Percentiles rank a stretch among this genome's conserved stretches.
These are phyloP conservation scores for Kwoniella shivajii DNA, from an alignment of 1,284 basidiomycete genomes.

Conservation along the genomic window DNA sequence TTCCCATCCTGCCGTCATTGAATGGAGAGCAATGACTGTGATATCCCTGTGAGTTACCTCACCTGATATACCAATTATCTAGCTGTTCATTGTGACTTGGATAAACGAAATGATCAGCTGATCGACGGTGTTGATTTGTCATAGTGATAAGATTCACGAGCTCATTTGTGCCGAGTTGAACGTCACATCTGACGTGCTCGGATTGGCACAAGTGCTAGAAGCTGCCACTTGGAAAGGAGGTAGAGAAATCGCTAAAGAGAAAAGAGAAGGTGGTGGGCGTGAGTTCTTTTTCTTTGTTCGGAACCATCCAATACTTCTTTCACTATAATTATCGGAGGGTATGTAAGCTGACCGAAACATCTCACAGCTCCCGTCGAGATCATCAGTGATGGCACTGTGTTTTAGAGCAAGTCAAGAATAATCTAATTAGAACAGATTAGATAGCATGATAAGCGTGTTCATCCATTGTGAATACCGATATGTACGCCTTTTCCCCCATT, in stretches of 20 bases:
- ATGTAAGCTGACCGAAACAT: not conserved
- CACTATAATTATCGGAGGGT: not conserved
- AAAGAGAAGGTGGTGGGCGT: constrained; percentile 71
- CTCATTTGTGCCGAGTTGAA: constrained; percentile 66
- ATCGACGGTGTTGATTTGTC: not conserved
- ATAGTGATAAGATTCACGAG: constrained; percentile 78
- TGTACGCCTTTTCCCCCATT: no score
- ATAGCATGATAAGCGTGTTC: no score
- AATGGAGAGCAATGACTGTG: constrained; percentile 94
- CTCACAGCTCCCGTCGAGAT: constrained; percentile 39
- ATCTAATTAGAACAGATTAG: no score
- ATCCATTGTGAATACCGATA: no score
- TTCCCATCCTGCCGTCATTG: constrained; percentile 84
- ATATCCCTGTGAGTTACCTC: constrained; percentile 71
- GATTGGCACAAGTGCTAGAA: constrained; percentile 86
- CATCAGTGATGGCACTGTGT: constrained; percentile 42
- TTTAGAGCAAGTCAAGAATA: no score
- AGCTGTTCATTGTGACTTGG: not conserved
- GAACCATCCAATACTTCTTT: not conserved
- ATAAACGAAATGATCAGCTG: not conserved
- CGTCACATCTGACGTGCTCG: constrained; percentile 56
- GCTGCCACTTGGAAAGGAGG: constrained; percentile 95
- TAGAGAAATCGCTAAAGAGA: constrained; percentile 80
- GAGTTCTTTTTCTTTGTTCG: constrained; percentile 8
- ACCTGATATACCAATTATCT: not conserved